These are phyloP conservation scores for Eucalyptus sideroxylon DNA, from an alignment of 345 rosid genomes.

Conservation along the genomic window DNA sequence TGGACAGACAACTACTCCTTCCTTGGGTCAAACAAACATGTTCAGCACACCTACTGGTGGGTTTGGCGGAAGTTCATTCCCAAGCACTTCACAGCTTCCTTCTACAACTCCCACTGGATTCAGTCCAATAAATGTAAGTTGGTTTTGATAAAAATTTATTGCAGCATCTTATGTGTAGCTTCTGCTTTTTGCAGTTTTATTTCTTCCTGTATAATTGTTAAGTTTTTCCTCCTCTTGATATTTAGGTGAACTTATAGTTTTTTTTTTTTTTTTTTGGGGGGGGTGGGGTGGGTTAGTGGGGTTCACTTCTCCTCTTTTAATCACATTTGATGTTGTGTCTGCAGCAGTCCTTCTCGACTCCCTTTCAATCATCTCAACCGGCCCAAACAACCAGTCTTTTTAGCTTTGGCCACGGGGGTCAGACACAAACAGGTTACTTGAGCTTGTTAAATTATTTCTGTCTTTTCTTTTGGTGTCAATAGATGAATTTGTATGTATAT, in stretches of 20 bases:
- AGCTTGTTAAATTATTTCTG: background rate
- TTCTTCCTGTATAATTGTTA: background rate
- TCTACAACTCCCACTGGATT: constrained; percentile 27
- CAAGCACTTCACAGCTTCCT: constrained; percentile 34
- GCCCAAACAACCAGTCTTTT: constrained; percentile 36
- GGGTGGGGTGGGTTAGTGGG: background rate
- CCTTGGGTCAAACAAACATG: constrained; percentile 39
- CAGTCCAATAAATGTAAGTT: constrained; percentile 46
- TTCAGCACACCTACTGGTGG: constrained; percentile 49
- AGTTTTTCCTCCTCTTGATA: background rate
- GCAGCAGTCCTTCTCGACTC: constrained; percentile 29
- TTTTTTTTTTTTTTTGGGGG: background rate
- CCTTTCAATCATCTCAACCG: constrained; percentile 41
- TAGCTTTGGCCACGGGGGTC: constrained; percentile 41
- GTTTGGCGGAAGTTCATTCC: constrained; percentile 22
- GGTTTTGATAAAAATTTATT: background rate
- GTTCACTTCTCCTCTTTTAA: background rate
- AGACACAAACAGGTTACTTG: constrained; percentile 39
- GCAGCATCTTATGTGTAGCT: background rate
- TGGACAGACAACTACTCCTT: constrained; percentile 15
- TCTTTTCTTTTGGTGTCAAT: background rate
- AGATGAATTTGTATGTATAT: background rate
- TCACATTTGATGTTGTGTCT: background rate
- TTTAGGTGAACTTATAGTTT: background rate
- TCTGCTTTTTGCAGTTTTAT: background rate